Conservation (phyloP, 2,329 filamentous ascomycete genomes). For the Ophiostoma ips region DNA sequence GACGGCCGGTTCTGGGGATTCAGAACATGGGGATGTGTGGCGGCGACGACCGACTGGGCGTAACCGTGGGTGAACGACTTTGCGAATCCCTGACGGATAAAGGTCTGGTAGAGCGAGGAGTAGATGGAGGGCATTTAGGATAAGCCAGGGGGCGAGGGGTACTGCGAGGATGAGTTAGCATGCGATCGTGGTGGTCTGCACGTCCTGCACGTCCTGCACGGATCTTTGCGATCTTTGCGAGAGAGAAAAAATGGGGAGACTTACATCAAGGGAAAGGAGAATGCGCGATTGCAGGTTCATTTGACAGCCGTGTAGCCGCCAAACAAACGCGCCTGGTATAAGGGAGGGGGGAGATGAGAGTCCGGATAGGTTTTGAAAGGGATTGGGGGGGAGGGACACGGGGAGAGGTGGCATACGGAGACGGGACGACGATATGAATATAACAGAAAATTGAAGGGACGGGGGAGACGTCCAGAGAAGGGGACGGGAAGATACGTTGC, state of each 20-base stretch:
- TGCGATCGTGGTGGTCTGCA: neutral
- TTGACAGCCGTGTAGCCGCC: constrained; percentile 76
- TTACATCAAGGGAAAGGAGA: constrained; percentile 49
- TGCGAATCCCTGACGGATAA: constrained; percentile 94
- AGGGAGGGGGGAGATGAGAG: constrained; percentile 6
- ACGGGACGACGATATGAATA: neutral
- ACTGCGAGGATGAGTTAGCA: constrained; percentile 21
- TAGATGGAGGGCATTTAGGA: constrained; percentile 83
- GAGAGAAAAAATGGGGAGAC: constrained; percentile 21
- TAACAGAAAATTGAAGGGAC: neutral
- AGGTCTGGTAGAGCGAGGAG: constrained; percentile 56
- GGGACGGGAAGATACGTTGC: neutral
- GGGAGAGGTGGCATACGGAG: neutral
- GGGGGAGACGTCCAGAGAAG: neutral
- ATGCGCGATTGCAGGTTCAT: constrained; percentile 85
- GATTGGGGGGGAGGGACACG: neutral
- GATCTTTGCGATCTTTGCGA: neutral
- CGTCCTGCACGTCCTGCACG: too few relatives aligned
- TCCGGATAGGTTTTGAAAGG: neutral
- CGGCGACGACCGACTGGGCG: constrained; percentile 93
- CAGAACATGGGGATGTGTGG: constrained; percentile 65
- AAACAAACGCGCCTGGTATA: constrained; percentile 68
- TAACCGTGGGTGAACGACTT: constrained; percentile 97
- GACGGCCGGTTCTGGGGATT: constrained; percentile 56
- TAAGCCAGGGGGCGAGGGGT: constrained; percentile 45